phyloP scores from a whole-genome alignment of 257 asterid species.

The Ajuga chamaepitys region DNA sequence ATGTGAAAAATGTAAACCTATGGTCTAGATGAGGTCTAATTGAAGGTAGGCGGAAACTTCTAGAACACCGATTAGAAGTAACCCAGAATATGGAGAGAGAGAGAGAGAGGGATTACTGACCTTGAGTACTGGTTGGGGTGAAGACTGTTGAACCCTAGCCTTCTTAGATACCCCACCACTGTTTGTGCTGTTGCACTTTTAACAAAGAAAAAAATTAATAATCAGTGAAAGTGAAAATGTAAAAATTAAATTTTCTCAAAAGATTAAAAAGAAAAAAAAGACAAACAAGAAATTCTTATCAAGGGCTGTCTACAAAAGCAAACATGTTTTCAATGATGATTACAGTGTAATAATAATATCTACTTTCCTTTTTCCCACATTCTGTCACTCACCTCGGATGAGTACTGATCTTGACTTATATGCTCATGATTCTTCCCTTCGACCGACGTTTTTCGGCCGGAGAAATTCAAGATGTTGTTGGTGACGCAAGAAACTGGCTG shows the following conservation, averaged over 20 bases:
- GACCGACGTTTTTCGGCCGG: constrained; percentile 16
- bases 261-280: neutral
- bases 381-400: constrained; percentile 43
- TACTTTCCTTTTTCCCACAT: neutral
- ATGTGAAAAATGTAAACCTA: no score
- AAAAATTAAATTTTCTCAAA: neutral
- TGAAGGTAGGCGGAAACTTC: neutral
- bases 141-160: constrained; percentile 74
- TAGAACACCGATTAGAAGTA: no score
- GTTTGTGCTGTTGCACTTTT: constrained; percentile 62
- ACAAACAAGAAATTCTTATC: neutral
- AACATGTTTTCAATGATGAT: constrained; percentile 1
- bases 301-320: neutral
- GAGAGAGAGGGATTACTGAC: constrained; percentile 21
- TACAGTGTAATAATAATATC: constrained; percentile 8
- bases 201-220: constrained; percentile 2
- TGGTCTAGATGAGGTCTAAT: neutral
- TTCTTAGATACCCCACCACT: constrained; percentile 64
- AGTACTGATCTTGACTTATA: constrained; percentile 37
- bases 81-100: neutral
- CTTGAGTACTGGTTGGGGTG: constrained; percentile 74
- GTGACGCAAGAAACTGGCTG: constrained; percentile 36
- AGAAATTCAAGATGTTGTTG: constrained; percentile 44
- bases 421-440: constrained; percentile 24
- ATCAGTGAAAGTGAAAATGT: neutral